Evolutionary conservation across 176 grass and related monocot species (phyloP).

Genomic region (Oryza meridionalis): DNA sequence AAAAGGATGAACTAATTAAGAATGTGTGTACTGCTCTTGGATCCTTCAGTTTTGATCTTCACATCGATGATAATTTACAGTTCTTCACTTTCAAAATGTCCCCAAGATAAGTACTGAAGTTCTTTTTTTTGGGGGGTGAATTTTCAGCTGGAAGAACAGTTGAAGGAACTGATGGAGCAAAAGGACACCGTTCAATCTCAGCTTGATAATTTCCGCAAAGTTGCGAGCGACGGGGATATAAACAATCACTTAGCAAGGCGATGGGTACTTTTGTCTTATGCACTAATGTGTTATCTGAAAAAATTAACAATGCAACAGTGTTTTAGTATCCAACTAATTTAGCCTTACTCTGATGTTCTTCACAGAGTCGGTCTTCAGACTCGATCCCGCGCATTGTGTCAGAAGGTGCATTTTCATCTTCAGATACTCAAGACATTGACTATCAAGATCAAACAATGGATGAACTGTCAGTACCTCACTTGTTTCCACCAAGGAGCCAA

Average conservation of each 20-base stretch:
- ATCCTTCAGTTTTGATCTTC: constrained; percentile 11
- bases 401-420: constrained; percentile 66
- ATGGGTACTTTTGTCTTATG: constrained; percentile 57
- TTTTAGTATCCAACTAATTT: constrained; percentile 1
- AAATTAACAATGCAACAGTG: neutral
- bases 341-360: constrained; percentile 48
- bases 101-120: neutral
- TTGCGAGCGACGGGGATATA: constrained; percentile 51
- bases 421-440: constrained; percentile 49
- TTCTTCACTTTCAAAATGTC: neutral
- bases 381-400: constrained; percentile 51
- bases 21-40: constrained; percentile 46
- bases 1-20: constrained; percentile 79
- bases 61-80: neutral
- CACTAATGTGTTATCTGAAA: neutral
- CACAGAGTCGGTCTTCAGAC: constrained; percentile 55
- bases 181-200: constrained; percentile 76
- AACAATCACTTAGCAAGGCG: constrained; percentile 39
- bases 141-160: constrained; percentile 73
- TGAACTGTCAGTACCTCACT: neutral
- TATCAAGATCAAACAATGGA: constrained; percentile 55
- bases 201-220: constrained; percentile 67
- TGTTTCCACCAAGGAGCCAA: constrained; percentile 39
- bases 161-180: constrained; percentile 74
- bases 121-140: neutral